A percentile compares a stretch with the other conserved stretches of the same genome.
Conservation (phyloP, 495 filamentous ascomycete genomes). For the Penicillium riverlandense region DNA sequence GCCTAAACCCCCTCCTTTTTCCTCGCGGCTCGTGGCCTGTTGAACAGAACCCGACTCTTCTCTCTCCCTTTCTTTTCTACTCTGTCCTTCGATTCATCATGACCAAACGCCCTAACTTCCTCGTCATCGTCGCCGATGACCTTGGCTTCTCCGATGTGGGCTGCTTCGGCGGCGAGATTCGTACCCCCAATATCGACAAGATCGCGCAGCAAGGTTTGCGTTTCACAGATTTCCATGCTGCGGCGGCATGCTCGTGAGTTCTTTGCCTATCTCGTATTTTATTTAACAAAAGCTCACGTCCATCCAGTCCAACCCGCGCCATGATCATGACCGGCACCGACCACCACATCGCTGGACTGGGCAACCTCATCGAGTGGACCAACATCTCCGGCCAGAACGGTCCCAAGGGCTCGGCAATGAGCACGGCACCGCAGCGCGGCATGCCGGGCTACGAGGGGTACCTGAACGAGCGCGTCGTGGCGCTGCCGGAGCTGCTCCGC, state of each 20-base stretch:
- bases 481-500: constrained; percentile 53
- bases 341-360: constrained; percentile 40
- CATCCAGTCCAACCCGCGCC: constrained; percentile 43
- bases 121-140: constrained; percentile 57
- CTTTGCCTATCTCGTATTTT: neutral
- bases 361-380: constrained; percentile 43
- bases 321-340: constrained; percentile 50
- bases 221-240: constrained; percentile 58
- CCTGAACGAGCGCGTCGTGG: constrained; percentile 54
- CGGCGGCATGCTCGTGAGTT: constrained; percentile 52
- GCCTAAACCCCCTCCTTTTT: neutral
- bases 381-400: constrained; percentile 40
- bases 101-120: constrained; percentile 52
- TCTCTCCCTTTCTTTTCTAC: neutral
- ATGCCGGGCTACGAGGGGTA: constrained; percentile 64
- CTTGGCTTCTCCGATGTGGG: constrained; percentile 56
- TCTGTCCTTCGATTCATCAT: neutral
- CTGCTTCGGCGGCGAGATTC: constrained; percentile 57
- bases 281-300: neutral
- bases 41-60: too few species aligned
- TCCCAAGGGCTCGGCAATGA: constrained; percentile 35
- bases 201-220: constrained; percentile 49
- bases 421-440: constrained; percentile 37
- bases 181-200: constrained; percentile 53
- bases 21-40: too few species aligned